Evolutionary conservation across 1,139 yeast genomes (phyloP).

Genomic region (Candida dubliniensis): DNA sequence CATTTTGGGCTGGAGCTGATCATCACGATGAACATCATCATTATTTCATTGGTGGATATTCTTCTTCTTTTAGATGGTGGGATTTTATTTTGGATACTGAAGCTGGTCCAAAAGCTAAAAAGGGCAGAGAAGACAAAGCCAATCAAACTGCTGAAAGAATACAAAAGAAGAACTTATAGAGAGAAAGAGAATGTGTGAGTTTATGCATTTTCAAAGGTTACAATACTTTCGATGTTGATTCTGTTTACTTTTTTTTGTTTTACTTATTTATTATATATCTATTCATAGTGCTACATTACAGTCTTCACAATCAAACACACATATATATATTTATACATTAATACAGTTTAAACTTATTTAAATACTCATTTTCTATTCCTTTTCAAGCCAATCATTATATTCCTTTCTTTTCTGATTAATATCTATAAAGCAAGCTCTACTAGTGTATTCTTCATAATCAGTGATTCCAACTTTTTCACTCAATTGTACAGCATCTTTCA

Average conservation of each 20-base stretch:
- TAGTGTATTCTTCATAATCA: conserved; percentile 43
- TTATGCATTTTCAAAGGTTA: too few species aligned
- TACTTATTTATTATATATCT: not conserved
- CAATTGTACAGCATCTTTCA: conserved; percentile 46
- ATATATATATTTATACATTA: not conserved
- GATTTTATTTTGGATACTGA: conserved; percentile 82
- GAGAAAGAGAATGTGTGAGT: too few species aligned
- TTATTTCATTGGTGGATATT: conserved; percentile 88
- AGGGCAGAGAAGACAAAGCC: conserved; percentile 53
- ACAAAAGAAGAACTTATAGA: conserved; percentile 14
- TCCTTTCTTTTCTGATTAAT: conserved; percentile 40
- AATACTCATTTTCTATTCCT: conserved; percentile 2
- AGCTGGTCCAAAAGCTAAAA: conserved; percentile 69
- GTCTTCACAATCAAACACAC: not conserved
- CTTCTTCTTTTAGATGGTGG: conserved; percentile 94
- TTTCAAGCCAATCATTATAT: conserved; percentile 38
- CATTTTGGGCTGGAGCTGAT: conserved; percentile 98
- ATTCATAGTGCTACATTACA: not conserved
- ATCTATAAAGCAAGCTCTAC: conserved; percentile 48
- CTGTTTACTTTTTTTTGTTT: not conserved
- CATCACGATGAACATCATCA: conserved; percentile 97
- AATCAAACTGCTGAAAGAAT: conserved; percentile 31
- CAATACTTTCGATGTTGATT: too few species aligned
- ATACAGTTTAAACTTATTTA: not conserved
- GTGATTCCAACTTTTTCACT: conserved; percentile 46